These are phyloP conservation scores for Aegilops speltoides DNA, from an alignment of 176 grass and related monocot genomes.

Conservation along the genomic window DNA sequence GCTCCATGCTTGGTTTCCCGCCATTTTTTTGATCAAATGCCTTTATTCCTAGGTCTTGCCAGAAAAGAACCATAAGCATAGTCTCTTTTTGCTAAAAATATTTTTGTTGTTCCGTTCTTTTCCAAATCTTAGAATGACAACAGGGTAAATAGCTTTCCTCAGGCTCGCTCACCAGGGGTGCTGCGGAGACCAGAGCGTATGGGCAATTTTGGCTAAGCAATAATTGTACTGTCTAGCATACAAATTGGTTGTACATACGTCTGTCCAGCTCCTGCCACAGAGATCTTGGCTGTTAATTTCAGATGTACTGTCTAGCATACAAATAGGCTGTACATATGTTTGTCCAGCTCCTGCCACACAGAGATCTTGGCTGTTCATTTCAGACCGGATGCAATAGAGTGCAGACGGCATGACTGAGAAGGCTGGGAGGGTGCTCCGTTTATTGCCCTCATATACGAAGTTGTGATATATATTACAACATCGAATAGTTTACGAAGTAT, in stretches of 20 bases:
- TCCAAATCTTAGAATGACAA: not conserved
- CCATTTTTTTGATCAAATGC: not conserved
- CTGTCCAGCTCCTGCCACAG: not conserved
- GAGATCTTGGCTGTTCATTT: not conserved
- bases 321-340: too few relatives aligned
- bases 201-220: not conserved
- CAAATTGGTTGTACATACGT: not conserved
- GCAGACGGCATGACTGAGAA: not conserved
- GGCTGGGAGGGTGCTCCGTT: not conserved
- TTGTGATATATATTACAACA: conserved; percentile 6
- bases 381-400: not conserved
- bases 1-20: not conserved
- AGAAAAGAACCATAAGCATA: not conserved
- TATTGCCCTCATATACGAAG: not conserved
- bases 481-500: not conserved
- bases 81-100: not conserved
- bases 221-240: not conserved
- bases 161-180: not conserved
- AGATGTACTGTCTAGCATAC: too few relatives aligned
- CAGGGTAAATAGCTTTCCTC: not conserved
- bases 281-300: not conserved
- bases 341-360: too few relatives aligned
- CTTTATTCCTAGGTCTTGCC: not conserved
- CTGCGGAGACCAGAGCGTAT: not conserved
- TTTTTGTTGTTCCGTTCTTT: not conserved